These are phyloP conservation scores for Fagus crenata DNA, from an alignment of 306 rosid species.

Conservation along the genomic window DNA sequence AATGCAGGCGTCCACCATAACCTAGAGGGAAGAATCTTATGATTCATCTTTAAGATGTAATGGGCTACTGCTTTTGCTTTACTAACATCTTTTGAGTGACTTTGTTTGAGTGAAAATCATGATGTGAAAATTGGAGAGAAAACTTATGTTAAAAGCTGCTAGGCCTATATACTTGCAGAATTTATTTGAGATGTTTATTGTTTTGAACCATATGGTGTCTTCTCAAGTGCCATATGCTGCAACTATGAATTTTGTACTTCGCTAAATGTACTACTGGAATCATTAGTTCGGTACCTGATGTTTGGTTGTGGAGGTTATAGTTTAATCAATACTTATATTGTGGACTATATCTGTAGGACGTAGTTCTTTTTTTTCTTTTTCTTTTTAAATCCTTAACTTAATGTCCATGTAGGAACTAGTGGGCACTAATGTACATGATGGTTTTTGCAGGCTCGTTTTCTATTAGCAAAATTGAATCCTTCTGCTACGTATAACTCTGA, in stretches of 20 bases:
- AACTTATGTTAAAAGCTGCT: not conserved
- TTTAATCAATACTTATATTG: not conserved
- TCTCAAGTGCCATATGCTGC: not conserved
- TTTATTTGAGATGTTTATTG: too few species aligned
- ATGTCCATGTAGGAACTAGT: not conserved
- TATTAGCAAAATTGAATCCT: constrained; percentile 87
- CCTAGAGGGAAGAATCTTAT: not conserved
- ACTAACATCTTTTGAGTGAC: not conserved
- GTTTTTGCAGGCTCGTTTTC: constrained; percentile 76
- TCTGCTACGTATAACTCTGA: constrained; percentile 83
- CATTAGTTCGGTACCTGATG: not conserved
- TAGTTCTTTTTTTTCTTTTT: not conserved
- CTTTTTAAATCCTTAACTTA: not conserved
- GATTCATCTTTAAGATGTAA: not conserved
- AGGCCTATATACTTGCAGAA: not conserved
- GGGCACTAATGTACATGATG: constrained; percentile 3
- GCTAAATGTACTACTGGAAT: not conserved
- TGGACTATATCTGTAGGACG: too few species aligned
- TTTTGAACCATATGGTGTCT: not conserved
- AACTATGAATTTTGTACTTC: not conserved
- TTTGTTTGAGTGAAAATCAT: not conserved
- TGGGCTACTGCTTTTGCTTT: not conserved
- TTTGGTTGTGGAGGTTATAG: not conserved
- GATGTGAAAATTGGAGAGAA: not conserved
- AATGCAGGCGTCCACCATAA: not conserved